A percentile compares a stretch with the other conserved stretches of the same genome.
Conservation (phyloP, 2,329 filamentous ascomycete genomes). For the Chrysosporium queenslandicum region DNA sequence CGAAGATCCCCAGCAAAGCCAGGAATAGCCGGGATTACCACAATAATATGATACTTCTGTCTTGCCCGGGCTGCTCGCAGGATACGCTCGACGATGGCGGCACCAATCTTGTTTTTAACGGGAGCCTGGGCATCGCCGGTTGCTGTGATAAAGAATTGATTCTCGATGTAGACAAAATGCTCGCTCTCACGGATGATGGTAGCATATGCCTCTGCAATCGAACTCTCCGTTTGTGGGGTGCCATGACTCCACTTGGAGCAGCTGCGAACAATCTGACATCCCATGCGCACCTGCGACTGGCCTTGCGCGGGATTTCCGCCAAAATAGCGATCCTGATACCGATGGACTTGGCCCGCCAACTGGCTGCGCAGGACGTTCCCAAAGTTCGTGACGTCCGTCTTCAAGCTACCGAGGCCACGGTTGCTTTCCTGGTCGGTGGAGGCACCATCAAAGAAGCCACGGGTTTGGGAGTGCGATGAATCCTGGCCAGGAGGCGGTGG, state of each 20-base stretch:
- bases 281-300: conserved; percentile 27
- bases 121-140: conserved; percentile 71
- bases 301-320: conserved; percentile 16
- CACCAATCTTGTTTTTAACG: conserved; percentile 75
- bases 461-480: conserved; percentile 25
- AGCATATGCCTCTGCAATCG: conserved; percentile 75
- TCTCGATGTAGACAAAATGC: conserved; percentile 95
- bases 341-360: conserved; percentile 36
- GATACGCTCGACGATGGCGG: conserved; percentile 81
- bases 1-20: conserved; percentile 89
- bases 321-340: conserved; percentile 33
- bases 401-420: conserved; percentile 29
- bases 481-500: conserved; percentile 34
- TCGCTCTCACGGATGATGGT: conserved; percentile 69
- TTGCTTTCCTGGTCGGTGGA: conserved; percentile 29
- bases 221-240: conserved; percentile 53
- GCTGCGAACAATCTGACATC: conserved; percentile 76
- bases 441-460: conserved; percentile 28
- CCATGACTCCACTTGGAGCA: conserved; percentile 59
- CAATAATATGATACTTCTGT: conserved; percentile 81
- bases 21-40: conserved; percentile 81
- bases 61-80: conserved; percentile 69
- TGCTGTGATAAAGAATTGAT: conserved; percentile 96
- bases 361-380: conserved; percentile 32
- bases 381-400: conserved; percentile 31